Evolutionary conservation across 164 flowering plant genomes (phyloP), one percentile per base, ranked within the genome.

Genomic region (Euptelea pleiosperma): DNA sequence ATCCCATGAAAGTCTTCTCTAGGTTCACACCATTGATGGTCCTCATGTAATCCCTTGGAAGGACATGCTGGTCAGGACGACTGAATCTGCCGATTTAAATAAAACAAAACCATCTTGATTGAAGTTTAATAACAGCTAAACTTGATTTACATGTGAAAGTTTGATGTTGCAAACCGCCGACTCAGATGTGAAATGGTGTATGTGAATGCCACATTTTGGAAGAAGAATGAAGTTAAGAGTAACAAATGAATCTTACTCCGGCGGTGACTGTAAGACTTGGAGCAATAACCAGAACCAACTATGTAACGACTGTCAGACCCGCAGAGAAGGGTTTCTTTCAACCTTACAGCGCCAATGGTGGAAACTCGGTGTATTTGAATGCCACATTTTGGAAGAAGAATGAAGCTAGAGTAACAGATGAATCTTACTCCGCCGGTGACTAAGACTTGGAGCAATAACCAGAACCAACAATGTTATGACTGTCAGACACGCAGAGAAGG

Each of bases 111-210:
- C n/a, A n/a, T n/a, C n/a, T n/a, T n/a, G n/a, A n/a, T n/a, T n/a
- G n/a, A n/a, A n/a, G n/a, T n/a, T n/a, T n/a, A n/a, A n/a, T n/a
- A n/a, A n/a, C n/a, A n/a, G n/a, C 15, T 41, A 41, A 45, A 22
- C 28, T 45, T 22, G n/a, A 14, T 21, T 45, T 24, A 45, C 8
- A 41, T 41, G 44, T 45, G 8, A 28, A 73, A 80, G 53, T 63
- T 6, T 79, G 82, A 6, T 81, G 85, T 14, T 81, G 85, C 75
- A 70, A n/a, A 22, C 82, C 82, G 15, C 77, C 85, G 1, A 10
- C 46, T 45, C 11, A 34, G 18, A 2, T 81, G 82, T 47, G 69
- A 22, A 15, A 74, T 78, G 79, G 57, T 63, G 24, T 70, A 57
- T n/a, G 70, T 76, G 30, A 81, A 81, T 33, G 77, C 76, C 0